These are phyloP conservation scores for Heterobasidion irregulare DNA, from an alignment of 1,284 basidiomycete genomes.

Conservation along the genomic window DNA sequence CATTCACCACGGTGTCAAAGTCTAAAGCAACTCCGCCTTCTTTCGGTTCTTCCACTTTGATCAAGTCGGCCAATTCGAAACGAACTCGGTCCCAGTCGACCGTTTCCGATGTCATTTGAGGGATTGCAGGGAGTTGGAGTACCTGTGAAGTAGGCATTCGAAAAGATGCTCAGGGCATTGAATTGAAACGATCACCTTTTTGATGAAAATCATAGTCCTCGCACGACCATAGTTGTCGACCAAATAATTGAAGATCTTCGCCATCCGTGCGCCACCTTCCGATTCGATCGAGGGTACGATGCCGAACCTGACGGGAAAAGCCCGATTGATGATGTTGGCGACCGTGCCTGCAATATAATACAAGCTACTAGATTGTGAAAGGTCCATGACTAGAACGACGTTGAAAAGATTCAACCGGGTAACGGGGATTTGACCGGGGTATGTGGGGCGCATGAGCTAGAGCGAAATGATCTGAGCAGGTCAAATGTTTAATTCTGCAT, in stretches of 20 bases:
- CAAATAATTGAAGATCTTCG: constrained; percentile 63
- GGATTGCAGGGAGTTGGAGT: neutral
- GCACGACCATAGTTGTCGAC: constrained; percentile 55
- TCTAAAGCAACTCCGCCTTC: constrained; percentile 13
- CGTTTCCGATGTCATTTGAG: neutral
- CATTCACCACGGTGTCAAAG: constrained; percentile 34
- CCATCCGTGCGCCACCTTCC: constrained; percentile 61
- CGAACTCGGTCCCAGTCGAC: constrained; percentile 39
- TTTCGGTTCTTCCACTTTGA: constrained; percentile 14
- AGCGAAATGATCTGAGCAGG: constrained; percentile 2
- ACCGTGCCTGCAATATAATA: constrained; percentile 59
- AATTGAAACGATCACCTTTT: constrained; percentile 28
- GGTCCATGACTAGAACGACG: constrained; percentile 70
- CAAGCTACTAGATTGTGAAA: constrained; percentile 54
- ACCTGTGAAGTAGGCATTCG: neutral
- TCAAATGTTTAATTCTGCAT: constrained; percentile 10
- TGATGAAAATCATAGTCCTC: constrained; percentile 54
- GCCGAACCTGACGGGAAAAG: constrained; percentile 76
- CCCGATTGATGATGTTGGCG: constrained; percentile 60
- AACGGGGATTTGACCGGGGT: constrained; percentile 71
- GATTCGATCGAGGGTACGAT: constrained; percentile 67
- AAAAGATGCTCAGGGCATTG: too few species aligned
- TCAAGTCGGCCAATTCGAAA: constrained; percentile 29
- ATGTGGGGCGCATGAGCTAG: constrained; percentile 64
- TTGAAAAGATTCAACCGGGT: constrained; percentile 77